phyloP scores from a whole-genome alignment of 2,329 filamentous ascomycete genomes.

The Diaporthe amygdali region DNA sequence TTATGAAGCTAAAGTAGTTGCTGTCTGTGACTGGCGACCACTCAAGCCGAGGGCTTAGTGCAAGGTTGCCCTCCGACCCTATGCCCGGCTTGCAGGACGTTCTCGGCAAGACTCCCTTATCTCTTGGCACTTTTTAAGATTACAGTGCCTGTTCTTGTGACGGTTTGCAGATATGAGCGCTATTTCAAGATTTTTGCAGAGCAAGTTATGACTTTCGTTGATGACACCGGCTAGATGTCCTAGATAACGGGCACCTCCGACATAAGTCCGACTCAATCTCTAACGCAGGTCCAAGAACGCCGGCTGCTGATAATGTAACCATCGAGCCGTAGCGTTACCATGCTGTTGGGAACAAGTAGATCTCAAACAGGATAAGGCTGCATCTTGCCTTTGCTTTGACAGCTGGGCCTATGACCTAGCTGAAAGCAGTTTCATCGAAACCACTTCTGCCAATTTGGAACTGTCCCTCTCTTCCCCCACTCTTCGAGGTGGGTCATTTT shows the following conservation, averaged over 20 bases:
- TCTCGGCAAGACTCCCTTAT: conserved; percentile 9
- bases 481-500: too few relatives aligned
- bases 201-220: background rate
- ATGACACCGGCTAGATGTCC: background rate
- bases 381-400: background rate
- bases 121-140: conserved; percentile 21
- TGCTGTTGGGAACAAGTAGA: background rate
- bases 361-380: background rate
- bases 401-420: background rate
- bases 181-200: background rate
- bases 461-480: too few relatives aligned
- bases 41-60: background rate
- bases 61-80: background rate
- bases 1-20: background rate
- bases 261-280: background rate
- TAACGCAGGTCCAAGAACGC: conserved; percentile 1
- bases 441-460: too few relatives aligned
- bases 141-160: background rate
- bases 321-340: background rate
- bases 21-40: background rate
- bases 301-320: conserved; percentile 1
- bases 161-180: background rate
- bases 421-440: background rate
- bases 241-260: conserved; percentile 11
- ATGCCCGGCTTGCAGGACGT: background rate